Percentiles rank a stretch among this genome's conserved stretches.
These are phyloP conservation scores for Calonectria pteridis DNA, from an alignment of 2,329 filamentous ascomycete genomes.

Conservation along the genomic window DNA sequence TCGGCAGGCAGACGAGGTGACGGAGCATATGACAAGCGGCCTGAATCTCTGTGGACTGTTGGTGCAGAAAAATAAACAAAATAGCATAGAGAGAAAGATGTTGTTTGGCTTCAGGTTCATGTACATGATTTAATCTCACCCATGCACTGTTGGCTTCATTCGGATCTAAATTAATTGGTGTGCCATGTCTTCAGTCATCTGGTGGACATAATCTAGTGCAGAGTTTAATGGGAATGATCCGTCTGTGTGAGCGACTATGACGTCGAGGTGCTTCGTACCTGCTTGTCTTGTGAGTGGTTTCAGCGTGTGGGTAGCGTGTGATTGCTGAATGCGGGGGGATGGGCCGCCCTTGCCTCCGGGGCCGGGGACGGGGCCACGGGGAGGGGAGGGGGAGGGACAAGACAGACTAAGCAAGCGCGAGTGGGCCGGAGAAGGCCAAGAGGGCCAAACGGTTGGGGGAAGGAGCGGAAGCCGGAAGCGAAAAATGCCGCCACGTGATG, in stretches of 20 bases:
- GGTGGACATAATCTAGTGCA: neutral
- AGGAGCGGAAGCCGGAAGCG: conserved; percentile 8
- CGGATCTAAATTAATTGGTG: neutral
- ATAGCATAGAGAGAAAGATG: neutral
- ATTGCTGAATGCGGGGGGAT: neutral
- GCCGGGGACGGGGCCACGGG: neutral
- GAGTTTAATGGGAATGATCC: neutral
- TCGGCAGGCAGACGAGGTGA: neutral
- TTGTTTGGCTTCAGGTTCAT: neutral
- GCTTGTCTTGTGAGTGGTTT: conserved; percentile 10
- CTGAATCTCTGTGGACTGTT: neutral
- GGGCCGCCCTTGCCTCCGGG: conserved; percentile 4
- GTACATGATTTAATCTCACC: neutral
- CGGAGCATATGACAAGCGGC: neutral
- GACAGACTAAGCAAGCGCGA: neutral
- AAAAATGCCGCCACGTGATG: conserved; percentile 32
- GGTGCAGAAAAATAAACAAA: neutral
- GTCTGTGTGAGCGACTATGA: conserved; percentile 5
- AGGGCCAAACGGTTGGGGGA: conserved; percentile 33
- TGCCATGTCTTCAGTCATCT: neutral
- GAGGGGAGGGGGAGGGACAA: neutral
- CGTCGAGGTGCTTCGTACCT: conserved; percentile 17
- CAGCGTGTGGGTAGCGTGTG: neutral
- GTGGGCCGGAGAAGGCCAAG: neutral
- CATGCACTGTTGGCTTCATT: neutral